Conservation (phyloP, 2,329 filamentous ascomycete species). For the Apiospora sp. region DNA sequence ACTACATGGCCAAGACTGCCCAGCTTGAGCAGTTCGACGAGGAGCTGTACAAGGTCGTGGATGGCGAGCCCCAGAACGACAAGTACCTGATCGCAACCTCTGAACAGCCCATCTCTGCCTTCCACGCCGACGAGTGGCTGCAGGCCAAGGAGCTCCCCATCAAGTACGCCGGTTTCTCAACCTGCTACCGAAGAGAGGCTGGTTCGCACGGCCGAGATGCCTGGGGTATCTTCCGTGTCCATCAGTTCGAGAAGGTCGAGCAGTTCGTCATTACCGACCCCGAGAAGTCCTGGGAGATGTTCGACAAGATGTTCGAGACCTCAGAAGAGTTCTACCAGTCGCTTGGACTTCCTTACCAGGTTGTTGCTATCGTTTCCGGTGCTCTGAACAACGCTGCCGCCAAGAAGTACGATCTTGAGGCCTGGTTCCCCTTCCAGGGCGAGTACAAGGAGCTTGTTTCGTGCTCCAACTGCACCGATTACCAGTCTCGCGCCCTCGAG, state of each 20-base stretch:
- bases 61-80: conserved; percentile 74
- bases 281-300: conserved; percentile 90
- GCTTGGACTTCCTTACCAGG: conserved; percentile 86
- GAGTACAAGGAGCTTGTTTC: conserved; percentile 99
- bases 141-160: conserved; percentile 85
- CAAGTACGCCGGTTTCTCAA: conserved; percentile 91
- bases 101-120: conserved; percentile 92
- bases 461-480: conserved; percentile 98
- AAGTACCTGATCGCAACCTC: conserved; percentile 84
- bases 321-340: conserved; percentile 97
- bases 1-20: conserved; percentile 97
- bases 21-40: conserved; percentile 98
- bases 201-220: conserved; percentile 91
- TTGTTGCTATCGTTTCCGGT: conserved; percentile 95
- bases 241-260: conserved; percentile 91
- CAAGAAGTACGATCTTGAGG: conserved; percentile 96
- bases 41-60: conserved; percentile 95
- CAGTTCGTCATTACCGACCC: conserved; percentile 71
- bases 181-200: conserved; percentile 95
- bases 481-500: conserved; percentile 92
- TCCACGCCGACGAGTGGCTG: conserved; percentile 95
- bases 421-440: conserved; percentile 94
- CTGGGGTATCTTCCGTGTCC: conserved; percentile 97
- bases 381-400: conserved; percentile 88
- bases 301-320: conserved; percentile 89